These are phyloP conservation scores for Populus tomentosa DNA, from an alignment of 441 rosid species.

Conservation along the genomic window DNA sequence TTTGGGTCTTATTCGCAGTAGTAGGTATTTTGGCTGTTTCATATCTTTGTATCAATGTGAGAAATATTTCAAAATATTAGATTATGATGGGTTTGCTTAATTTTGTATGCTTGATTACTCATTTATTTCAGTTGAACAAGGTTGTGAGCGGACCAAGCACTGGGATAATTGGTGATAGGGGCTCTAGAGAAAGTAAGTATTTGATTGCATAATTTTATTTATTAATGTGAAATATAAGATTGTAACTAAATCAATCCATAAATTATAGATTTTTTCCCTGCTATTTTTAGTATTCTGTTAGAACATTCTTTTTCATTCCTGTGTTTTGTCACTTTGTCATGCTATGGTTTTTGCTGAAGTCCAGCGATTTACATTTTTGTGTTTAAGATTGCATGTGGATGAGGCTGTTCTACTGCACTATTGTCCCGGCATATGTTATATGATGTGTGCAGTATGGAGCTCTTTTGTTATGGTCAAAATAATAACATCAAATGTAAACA, in stretches of 20 bases:
- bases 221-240: not conserved
- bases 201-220: not conserved
- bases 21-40: not conserved
- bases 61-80: not conserved
- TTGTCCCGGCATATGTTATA: not conserved
- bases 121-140: slow-evolving; percentile 54
- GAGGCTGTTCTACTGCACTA: not conserved
- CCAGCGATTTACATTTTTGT: not conserved
- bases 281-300: not conserved
- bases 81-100: not conserved
- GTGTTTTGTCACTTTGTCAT: not conserved
- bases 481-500: not conserved
- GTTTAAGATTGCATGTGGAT: not conserved
- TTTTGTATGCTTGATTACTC: not conserved
- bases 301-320: not conserved
- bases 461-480: not conserved
- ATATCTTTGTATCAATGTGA: not conserved
- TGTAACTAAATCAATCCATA: not conserved
- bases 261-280: not conserved
- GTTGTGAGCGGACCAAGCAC: slow-evolving; percentile 57
- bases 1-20: not conserved
- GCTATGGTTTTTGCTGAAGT: not conserved
- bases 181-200: slow-evolving; percentile 76
- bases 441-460: not conserved
- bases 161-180: slow-evolving; percentile 51